phyloP scores from a whole-genome alignment of 1,139 yeast genomes.

The Wickerhamomyces sp. region DNA sequence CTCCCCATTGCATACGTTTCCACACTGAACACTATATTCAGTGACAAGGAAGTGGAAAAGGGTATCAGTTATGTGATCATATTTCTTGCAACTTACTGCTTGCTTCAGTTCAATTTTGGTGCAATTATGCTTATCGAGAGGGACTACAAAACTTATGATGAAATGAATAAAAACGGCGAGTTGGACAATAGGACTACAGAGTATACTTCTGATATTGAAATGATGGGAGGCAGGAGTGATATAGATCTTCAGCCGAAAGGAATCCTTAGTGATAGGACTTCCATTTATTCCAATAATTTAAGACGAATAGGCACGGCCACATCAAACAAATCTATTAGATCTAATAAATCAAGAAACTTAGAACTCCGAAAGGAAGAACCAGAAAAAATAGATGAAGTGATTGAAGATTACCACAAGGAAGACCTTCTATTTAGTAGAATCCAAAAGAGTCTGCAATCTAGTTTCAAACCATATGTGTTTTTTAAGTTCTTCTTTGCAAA shows the following conservation, averaged over 20 bases:
- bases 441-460: neutral
- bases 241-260: neutral
- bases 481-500: slow-evolving; percentile 29
- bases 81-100: slow-evolving; percentile 57
- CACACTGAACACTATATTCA: slow-evolving; percentile 46
- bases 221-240: neutral
- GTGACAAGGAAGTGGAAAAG: slow-evolving; percentile 51
- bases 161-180: neutral
- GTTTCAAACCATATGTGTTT: neutral
- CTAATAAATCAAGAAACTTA: neutral
- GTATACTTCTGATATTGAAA: neutral
- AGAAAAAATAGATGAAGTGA: slow-evolving; percentile 51
- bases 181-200: neutral
- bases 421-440: neutral
- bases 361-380: slow-evolving; percentile 38
- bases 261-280: neutral
- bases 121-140: slow-evolving; percentile 2
- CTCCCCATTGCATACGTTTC: slow-evolving; percentile 13
- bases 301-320: neutral
- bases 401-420: slow-evolving; percentile 41
- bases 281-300: neutral
- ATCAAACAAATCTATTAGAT: too few relatives aligned
- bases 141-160: neutral
- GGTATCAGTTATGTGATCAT: slow-evolving; percentile 89
- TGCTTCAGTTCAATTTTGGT: slow-evolving; percentile 52